phyloP scores from a whole-genome alignment of 2,329 filamentous ascomycete species.

The Pseudogymnoascus destructans region DNA sequence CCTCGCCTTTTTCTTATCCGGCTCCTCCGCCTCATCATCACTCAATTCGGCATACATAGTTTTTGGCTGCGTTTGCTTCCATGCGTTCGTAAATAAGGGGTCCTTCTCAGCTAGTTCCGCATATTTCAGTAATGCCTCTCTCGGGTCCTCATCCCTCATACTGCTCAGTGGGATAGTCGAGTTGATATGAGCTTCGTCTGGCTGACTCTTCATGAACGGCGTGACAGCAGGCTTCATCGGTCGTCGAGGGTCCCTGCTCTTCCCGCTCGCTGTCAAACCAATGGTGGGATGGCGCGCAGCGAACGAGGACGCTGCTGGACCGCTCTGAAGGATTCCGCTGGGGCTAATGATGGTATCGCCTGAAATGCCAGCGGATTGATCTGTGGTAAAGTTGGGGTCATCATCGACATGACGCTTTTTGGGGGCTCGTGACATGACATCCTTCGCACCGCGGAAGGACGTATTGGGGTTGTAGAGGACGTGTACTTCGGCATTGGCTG shows the following conservation, averaged over 20 bases:
- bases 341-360: constrained; percentile 68
- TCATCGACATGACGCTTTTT: constrained; percentile 95
- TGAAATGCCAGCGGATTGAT: constrained; percentile 67
- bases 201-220: constrained; percentile 80
- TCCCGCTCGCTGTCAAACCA: constrained; percentile 66
- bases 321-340: constrained; percentile 45
- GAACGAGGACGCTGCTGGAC: constrained; percentile 31
- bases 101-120: constrained; percentile 86
- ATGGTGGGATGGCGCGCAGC: constrained; percentile 52
- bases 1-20: not conserved
- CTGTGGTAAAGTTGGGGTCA: constrained; percentile 74
- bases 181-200: constrained; percentile 79
- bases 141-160: constrained; percentile 92
- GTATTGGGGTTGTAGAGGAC: constrained; percentile 81
- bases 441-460: constrained; percentile 68
- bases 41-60: constrained; percentile 83
- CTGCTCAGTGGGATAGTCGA: constrained; percentile 78
- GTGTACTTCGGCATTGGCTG: constrained; percentile 78
- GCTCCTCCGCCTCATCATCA: constrained; percentile 60
- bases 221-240: constrained; percentile 78
- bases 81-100: constrained; percentile 87
- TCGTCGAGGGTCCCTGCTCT: constrained; percentile 63
- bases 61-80: constrained; percentile 81
- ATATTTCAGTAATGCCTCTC: constrained; percentile 89
- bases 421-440: constrained; percentile 83